A percentile compares a stretch with the other conserved stretches of the same genome.
Conservation (phyloP, 2,329 filamentous ascomycete species). For the Paramyrothecium sp. region DNA sequence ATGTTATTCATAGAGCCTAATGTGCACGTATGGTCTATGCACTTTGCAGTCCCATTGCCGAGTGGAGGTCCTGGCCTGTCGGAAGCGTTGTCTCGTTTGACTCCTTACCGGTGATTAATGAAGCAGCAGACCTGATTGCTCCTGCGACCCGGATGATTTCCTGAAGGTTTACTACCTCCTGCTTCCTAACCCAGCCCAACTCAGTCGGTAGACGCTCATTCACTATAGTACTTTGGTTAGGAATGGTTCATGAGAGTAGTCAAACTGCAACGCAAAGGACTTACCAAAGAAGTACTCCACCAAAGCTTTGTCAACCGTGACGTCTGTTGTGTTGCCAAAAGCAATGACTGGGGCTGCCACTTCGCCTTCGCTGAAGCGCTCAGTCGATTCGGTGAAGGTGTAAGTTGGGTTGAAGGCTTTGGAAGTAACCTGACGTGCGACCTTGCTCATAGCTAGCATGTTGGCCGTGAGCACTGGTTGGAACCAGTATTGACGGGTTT, state of each 20-base stretch:
- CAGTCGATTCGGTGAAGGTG: constrained; percentile 37
- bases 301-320: constrained; percentile 34
- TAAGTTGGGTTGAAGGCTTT: constrained; percentile 47
- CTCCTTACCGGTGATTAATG: not conserved
- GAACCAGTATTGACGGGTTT: constrained; percentile 44
- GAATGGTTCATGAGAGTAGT: not conserved
- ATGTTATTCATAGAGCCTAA: too few relatives aligned
- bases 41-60: too few relatives aligned
- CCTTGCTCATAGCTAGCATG: constrained; percentile 43
- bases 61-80: too few relatives aligned
- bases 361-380: constrained; percentile 49
- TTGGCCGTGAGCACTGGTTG: constrained; percentile 33
- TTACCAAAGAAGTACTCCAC: constrained; percentile 47
- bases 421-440: constrained; percentile 42
- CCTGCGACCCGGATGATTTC: not conserved
- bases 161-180: not conserved
- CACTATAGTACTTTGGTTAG: not conserved
- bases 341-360: constrained; percentile 47
- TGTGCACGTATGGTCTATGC: too few relatives aligned
- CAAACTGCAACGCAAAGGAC: constrained; percentile 8
- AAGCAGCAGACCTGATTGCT: not conserved
- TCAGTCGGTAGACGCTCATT: constrained; percentile 8
- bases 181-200: constrained; percentile 4
- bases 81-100: not conserved
- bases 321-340: constrained; percentile 41